Evolutionary conservation across 2,329 filamentous ascomycete species (phyloP), one percentile per base, ranked within the genome.

Genomic region (Cadophora sp.): DNA sequence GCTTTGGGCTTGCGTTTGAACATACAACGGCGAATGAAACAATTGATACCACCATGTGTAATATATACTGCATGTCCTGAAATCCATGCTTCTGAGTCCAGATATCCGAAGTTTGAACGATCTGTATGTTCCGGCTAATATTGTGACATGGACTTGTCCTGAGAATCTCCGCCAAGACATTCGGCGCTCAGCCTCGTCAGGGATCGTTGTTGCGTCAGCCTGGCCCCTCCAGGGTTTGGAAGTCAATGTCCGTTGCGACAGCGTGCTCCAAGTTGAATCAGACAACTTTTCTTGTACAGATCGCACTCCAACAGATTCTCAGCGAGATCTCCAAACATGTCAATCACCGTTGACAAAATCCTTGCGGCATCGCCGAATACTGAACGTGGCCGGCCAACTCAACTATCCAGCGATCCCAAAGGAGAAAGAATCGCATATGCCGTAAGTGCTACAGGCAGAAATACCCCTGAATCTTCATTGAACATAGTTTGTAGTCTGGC

Each of bases 371-470:
- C 91, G 72, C 96, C 96, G 64, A 89, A 88, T 66, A 97, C 95
- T 31, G 89, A 88, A 66, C 89, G 96, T 73, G 95, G 94, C 68
- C 91, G 94, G 79, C 91, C 95, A 68, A 97, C 95, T 14, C 93
- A 93, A 77, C 89, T 99, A 61, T 97, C 93, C 46, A 87, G 89
- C 53, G 95, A 98, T 80, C 82, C 91, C 71, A 97, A 97, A 80
- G 95, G 96, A 73, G 91, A 97, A 82, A 89, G 93, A 73, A 90
- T 99, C 81, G 92, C 93, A 68, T 99, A 99, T 80, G 93, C 95
- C 69, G 94, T 97, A 85, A 80, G 90, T 81, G 62, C 43, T 61
- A 69, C 61, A 8, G n/a, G 48, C 37, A 31, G 40, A 12, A 40
- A n/a, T 4, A 3, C 12, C 29, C 14, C 14, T 16, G 9, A 40